Evolutionary conservation across 805 yeast genomes (phyloP), one percentile per base, ranked within the genome.

Genomic region (Ogataea philodendri): DNA sequence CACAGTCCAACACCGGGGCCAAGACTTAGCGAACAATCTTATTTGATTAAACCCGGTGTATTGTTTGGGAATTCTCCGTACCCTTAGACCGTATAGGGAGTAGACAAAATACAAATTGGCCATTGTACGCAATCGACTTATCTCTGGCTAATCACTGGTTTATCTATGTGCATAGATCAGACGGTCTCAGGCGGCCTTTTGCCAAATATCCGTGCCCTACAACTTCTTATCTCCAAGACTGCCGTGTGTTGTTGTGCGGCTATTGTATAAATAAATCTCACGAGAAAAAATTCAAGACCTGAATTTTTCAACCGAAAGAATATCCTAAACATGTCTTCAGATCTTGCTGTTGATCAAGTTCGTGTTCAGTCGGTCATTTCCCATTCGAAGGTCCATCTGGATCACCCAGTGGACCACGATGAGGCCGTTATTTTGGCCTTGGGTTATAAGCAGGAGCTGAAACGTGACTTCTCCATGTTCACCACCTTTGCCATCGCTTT

Each of bases 371-470:
- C 54, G 7, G 46, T 52, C 9, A 34, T 52, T 9, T 46, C 52
- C 21, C 44, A 51, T 29, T 53, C 52, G 28, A 48, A 46, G 26
- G 48, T 59, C 22, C 41, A 57, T 3, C 66, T 72, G 14, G 78
- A 74, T 43, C 78, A 74, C 48, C 66, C 51, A 13, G 60, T 74
- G 5, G 70, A 63, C 42, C 39, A 47, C 9, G 80, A 74, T 51
- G 79, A 74, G 52, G 78, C 77, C 22, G 58, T 69, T 50, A 72
- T 74, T 28, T 53, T 73, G 48, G 76, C 78, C 7, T 59, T 78
- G 49, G 84, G 84, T 20, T 78, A 76, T 57, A 74, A 75, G 54
- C 81, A 73, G 49, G 85, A 81, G 51, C 72, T 80, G 46, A 72
- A 74, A 46, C 70, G 86, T 51, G 81, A 73, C 35, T 79, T 80